A percentile compares a stretch with the other conserved stretches of the same genome.
Conservation (phyloP, 1,139 yeast genomes). For the Taphrina sp. region DNA sequence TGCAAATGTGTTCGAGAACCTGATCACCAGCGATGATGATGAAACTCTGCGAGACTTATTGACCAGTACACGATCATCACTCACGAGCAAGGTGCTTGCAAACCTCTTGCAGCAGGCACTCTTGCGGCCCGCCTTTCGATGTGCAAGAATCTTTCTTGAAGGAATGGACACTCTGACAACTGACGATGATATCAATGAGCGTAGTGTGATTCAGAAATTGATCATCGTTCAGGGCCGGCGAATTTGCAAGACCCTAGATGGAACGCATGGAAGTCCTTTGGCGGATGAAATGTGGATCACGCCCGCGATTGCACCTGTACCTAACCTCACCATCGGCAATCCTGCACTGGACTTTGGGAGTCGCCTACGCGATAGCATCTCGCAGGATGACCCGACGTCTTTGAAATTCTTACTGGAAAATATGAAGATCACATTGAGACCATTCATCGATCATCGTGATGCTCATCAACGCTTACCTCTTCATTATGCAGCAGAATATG, state of each 20-base stretch:
- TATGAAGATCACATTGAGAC: constrained; percentile 55
- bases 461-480: constrained; percentile 78
- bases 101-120: constrained; percentile 67
- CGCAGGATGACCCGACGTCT: constrained; percentile 53
- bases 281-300: constrained; percentile 30
- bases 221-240: constrained; percentile 70
- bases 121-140: constrained; percentile 50
- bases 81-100: constrained; percentile 51
- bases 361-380: constrained; percentile 31
- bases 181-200: constrained; percentile 69
- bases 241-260: constrained; percentile 38
- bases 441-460: constrained; percentile 63
- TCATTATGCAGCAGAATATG: constrained; percentile 88
- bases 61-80: constrained; percentile 27
- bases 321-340: constrained; percentile 17
- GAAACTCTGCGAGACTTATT: constrained; percentile 41
- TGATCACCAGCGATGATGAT: constrained; percentile 38
- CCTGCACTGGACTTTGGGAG: constrained; percentile 31
- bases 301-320: constrained; percentile 25
- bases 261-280: constrained; percentile 23
- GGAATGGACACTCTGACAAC: constrained; percentile 56
- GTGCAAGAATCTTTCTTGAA: constrained; percentile 58
- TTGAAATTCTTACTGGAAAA: constrained; percentile 55
- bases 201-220: constrained; percentile 82
- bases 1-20: constrained; percentile 33